phyloP scores from a whole-genome alignment of 441 rosid genomes.

The Breynia disticha region DNA sequence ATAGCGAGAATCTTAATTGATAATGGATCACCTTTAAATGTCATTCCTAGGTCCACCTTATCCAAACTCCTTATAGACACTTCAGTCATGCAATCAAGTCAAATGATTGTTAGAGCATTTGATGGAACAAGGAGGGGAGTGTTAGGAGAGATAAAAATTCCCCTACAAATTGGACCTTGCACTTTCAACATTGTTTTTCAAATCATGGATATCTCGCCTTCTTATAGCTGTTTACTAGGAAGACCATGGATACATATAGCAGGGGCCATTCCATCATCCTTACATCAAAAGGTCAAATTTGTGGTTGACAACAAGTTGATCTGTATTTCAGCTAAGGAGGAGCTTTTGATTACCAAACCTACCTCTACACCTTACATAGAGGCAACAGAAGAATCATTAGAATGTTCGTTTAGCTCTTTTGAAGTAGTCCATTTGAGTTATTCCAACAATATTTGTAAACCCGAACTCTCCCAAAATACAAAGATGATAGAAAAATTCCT shows the following conservation, averaged over 20 bases:
- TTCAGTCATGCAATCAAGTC: background rate
- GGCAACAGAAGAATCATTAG: too few relatives aligned
- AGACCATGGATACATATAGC: constrained; percentile 5
- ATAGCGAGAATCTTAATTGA: background rate
- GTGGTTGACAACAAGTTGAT: too few relatives aligned
- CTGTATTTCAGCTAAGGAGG: too few relatives aligned
- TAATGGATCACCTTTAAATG: constrained; percentile 1
- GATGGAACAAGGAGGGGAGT: constrained; percentile 1
- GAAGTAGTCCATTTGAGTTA: too few relatives aligned
- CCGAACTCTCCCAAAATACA: too few relatives aligned
- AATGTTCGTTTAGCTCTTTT: too few relatives aligned
- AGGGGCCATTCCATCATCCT: background rate
- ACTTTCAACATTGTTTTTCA: background rate
- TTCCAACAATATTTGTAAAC: too few relatives aligned
- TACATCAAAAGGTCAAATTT: constrained; percentile 1
- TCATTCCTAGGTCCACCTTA: background rate
- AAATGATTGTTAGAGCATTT: background rate
- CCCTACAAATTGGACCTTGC: background rate
- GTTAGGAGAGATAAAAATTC: background rate
- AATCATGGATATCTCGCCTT: background rate
- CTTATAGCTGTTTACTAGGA: background rate
- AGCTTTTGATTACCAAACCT: too few relatives aligned
- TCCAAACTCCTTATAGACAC: background rate
- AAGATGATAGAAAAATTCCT: too few relatives aligned
- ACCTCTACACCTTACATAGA: too few relatives aligned